These are phyloP conservation scores for Lasiosphaeria ovina DNA, from an alignment of 495 filamentous ascomycete genomes.

Conservation along the genomic window DNA sequence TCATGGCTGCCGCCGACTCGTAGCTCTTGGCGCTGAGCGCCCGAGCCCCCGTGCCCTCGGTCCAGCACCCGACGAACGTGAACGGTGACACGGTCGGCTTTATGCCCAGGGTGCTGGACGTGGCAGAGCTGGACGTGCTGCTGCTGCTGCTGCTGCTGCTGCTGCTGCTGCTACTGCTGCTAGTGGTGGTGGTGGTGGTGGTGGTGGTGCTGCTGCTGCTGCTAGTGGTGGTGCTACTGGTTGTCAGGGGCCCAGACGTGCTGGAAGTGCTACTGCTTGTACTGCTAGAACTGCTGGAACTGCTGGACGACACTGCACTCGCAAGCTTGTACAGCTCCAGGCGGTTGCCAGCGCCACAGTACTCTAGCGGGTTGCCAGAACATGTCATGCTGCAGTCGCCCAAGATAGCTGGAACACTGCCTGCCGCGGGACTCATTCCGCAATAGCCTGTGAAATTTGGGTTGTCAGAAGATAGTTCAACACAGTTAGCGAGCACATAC, in stretches of 20 bases:
- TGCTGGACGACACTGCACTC: constrained; percentile 2
- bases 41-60: constrained; percentile 39
- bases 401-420: constrained; percentile 26
- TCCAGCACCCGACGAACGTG: constrained; percentile 45
- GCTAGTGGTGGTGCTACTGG: constrained; percentile 6
- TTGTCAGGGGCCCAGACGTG: not conserved
- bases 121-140: constrained; percentile 25
- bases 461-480: constrained; percentile 8
- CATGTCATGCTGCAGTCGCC: constrained; percentile 44
- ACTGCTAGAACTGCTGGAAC: not conserved
- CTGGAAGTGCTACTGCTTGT: constrained; percentile 1
- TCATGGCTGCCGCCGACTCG: constrained; percentile 41
- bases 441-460: constrained; percentile 30
- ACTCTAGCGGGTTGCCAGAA: constrained; percentile 37
- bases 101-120: constrained; percentile 32
- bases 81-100: constrained; percentile 38
- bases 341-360: constrained; percentile 45
- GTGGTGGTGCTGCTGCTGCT: not conserved
- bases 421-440: constrained; percentile 32
- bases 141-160: not conserved
- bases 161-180: constrained; percentile 11
- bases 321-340: constrained; percentile 37
- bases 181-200: constrained; percentile 5
- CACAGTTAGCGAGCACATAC: too few relatives aligned
- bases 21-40: constrained; percentile 35